A percentile compares a stretch with the other conserved stretches of the same genome.
phyloP scores from a whole-genome alignment of 805 yeast species.

The Kockiozyma suomiensis region DNA sequence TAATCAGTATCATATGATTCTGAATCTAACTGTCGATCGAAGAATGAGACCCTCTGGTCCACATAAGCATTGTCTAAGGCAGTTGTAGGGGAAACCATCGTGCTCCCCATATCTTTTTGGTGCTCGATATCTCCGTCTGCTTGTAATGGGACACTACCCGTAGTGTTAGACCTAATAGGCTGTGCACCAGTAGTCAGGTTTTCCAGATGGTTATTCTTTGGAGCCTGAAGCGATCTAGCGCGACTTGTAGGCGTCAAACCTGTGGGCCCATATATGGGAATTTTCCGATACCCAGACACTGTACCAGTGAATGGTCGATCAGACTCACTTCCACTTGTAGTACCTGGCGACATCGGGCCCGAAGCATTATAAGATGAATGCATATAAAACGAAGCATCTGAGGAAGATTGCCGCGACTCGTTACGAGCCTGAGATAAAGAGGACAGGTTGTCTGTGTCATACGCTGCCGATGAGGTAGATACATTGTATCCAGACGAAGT shows the following conservation, averaged over 20 bases:
- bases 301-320: neutral
- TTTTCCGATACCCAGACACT: neutral
- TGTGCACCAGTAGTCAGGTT: neutral
- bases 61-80: neutral
- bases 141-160: slow-evolving; percentile 5
- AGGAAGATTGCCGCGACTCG: neutral
- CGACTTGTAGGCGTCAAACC: neutral
- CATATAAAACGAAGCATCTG: neutral
- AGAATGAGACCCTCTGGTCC: neutral
- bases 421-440: neutral
- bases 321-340: neutral
- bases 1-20: neutral
- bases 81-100: neutral
- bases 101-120: neutral
- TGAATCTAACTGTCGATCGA: neutral
- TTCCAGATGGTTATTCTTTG: neutral
- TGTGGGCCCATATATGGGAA: neutral
- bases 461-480: neutral
- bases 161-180: neutral
- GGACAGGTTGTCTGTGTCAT: neutral
- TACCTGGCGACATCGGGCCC: neutral
- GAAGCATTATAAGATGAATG: neutral
- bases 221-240: slow-evolving; percentile 1
- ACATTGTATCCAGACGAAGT: neutral
- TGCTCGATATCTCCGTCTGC: neutral